Base-by-base conservation (phyloP, 1,284 basidiomycete genomes). In the Termitomyces sp. region DNA sequence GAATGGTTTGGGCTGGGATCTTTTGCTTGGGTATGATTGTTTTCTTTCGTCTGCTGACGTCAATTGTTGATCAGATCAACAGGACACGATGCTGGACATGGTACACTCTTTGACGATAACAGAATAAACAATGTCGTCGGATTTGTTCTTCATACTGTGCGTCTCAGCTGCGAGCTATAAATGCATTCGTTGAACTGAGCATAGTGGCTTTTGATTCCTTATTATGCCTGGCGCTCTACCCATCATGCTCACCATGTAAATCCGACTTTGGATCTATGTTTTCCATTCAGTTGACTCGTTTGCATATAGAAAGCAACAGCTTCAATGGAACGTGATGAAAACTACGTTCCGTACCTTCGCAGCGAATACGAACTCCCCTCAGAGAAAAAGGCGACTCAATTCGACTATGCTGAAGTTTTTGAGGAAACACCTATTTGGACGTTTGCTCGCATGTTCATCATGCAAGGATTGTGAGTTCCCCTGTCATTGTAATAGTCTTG, bases 401-500 rank as follows among this genome's bases (percentile, higher is more conserved):
- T 73, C 15, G 77, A 81, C 64, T 81, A 81, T 60, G 70, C 72
- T 17, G 79, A 81, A 53, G 68, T 77, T 12, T 77, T 82, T 54
- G 79, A 80, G 57, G 80, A 93, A 70, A 88, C 90, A 19, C 90
- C 90, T 1, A 64, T 90, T 13, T 84, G 76, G 69, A 83, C 83
- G 40, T 67, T 88, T 49, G 65, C 69, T 63, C 76, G 83, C 62
- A 74, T 89, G 67, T 62, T 89, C 47, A 68, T 86, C 45, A 88
- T 89, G 77, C 77, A 87, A 61, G 67, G 64, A 65, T 73, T 79
- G 64, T 74, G 76, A 61, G 73, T 64, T 5, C 34, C 34, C 34
- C 31, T 24, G 13, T n/a, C 13, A 34, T 24, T 45, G n/a, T 36
- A 30, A 12, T 13, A n/a, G 12, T 34, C 2, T 13, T 15, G 45